phyloP scores from a whole-genome alignment of 176 grass and related monocot genomes.

The Elaeis guineensis region DNA sequence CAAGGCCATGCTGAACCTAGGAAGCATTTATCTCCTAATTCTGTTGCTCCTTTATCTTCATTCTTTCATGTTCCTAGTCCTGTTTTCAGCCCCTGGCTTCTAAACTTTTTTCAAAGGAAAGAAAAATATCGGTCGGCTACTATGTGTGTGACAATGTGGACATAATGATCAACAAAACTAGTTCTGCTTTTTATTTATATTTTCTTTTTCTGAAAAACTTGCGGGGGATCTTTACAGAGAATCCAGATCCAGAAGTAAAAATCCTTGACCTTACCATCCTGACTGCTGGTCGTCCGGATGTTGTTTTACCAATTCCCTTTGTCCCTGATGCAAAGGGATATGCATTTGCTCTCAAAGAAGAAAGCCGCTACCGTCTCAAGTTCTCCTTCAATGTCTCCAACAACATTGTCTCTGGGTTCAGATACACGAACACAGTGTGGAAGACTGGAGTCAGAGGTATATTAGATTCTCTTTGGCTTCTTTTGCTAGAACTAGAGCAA shows the following conservation, averaged over 20 bases:
- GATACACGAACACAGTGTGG: conserved; percentile 87
- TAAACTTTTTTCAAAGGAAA: too few relatives aligned
- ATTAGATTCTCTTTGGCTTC: conserved; percentile 1
- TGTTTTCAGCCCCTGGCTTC: too few relatives aligned
- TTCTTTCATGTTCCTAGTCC: too few relatives aligned
- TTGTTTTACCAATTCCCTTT: conserved; percentile 70
- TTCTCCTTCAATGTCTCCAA: conserved; percentile 72
- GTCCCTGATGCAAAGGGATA: conserved; percentile 48
- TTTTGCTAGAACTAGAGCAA: neutral
- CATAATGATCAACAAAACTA: too few relatives aligned
- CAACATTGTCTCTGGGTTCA: conserved; percentile 86
- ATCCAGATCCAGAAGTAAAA: conserved; percentile 64
- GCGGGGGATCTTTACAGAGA: conserved; percentile 30
- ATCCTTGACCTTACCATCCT: conserved; percentile 70
- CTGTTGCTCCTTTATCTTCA: too few relatives aligned
- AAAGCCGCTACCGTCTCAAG: conserved; percentile 70
- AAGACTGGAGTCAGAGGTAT: conserved; percentile 73
- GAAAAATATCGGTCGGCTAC: too few relatives aligned
- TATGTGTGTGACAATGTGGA: too few relatives aligned
- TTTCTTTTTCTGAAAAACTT: too few relatives aligned
- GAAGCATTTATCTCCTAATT: too few relatives aligned
- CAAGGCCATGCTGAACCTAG: too few relatives aligned
- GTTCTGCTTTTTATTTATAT: too few relatives aligned
- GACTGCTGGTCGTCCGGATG: conserved; percentile 39
- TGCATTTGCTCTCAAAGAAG: conserved; percentile 80